A percentile compares a stretch with the other conserved stretches of the same genome.
These are phyloP conservation scores for Miamiensis avidus DNA, from an alignment of 169 alveolate species.

Conservation along the genomic window DNA sequence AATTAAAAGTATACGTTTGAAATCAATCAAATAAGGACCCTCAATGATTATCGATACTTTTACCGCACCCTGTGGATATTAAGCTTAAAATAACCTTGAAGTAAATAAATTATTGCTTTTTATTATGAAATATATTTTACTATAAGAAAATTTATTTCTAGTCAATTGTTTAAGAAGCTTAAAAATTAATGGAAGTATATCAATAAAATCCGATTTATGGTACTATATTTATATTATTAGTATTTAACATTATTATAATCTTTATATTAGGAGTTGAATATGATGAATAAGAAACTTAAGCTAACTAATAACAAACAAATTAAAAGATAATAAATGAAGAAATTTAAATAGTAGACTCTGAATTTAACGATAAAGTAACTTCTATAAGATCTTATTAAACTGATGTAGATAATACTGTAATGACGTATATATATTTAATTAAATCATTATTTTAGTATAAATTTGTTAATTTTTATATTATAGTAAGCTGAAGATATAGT, in stretches of 20 bases:
- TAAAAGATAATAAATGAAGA: too few relatives aligned
- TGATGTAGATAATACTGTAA: not conserved
- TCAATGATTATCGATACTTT: slow-evolving; percentile 2
- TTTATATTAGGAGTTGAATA: too few relatives aligned
- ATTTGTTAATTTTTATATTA: not conserved
- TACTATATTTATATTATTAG: too few relatives aligned
- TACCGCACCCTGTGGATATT: slow-evolving; percentile 4
- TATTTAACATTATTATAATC: too few relatives aligned
- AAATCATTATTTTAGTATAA: not conserved
- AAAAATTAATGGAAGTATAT: slow-evolving; percentile 4
- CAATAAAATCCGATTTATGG: not conserved
- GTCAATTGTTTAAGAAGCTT: not conserved
- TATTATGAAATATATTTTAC: not conserved
- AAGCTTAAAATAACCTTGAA: not conserved
- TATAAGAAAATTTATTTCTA: not conserved
- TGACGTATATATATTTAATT: slow-evolving; percentile 11
- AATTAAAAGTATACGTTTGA: not conserved
- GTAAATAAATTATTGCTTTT: not conserved
- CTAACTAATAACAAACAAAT: too few relatives aligned
- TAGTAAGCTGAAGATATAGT: slow-evolving; percentile 18
- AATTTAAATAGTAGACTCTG: slow-evolving; percentile 1
- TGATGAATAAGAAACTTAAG: too few relatives aligned
- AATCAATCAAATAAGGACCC: not conserved
- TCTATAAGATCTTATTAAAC: not conserved
- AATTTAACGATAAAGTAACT: slow-evolving; percentile 8